phyloP scores from a whole-genome alignment of 1,284 basidiomycete genomes.

The Clitocybe nebularis region DNA sequence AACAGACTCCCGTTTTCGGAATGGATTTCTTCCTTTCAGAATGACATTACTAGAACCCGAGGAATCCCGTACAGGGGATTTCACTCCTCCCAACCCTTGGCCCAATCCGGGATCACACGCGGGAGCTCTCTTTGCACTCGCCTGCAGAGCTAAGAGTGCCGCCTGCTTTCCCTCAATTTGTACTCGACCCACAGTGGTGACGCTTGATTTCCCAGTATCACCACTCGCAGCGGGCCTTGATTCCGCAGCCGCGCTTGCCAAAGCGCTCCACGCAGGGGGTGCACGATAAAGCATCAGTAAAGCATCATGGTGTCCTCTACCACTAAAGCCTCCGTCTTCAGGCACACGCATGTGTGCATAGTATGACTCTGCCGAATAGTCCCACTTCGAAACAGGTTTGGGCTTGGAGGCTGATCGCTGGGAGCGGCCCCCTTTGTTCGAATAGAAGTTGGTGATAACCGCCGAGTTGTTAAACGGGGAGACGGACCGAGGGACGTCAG shows the following conservation, averaged over 20 bases:
- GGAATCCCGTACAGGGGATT: neutral
- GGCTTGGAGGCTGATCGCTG: constrained; percentile 3
- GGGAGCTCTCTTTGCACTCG: constrained; percentile 5
- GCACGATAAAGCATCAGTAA: constrained; percentile 41
- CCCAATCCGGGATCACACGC: neutral
- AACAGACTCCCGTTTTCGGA: constrained; percentile 13
- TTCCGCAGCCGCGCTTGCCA: constrained; percentile 11
- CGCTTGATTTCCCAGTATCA: neutral
- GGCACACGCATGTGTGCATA: constrained; percentile 14
- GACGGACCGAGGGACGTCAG: too few relatives aligned
- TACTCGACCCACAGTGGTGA: too few relatives aligned
- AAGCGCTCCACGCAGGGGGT: constrained; percentile 18
- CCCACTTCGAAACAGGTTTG: constrained; percentile 3
- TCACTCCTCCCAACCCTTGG: neutral
- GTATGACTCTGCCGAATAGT: constrained; percentile 14
- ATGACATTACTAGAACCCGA: neutral
- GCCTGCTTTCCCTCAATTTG: constrained; percentile 1
- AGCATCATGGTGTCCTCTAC: constrained; percentile 18
- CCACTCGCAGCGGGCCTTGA: neutral
- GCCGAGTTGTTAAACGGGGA: too few relatives aligned
- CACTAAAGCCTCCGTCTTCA: too few relatives aligned
- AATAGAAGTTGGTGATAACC: too few relatives aligned
- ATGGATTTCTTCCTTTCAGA: constrained; percentile 16
- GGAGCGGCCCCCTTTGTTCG: too few relatives aligned
- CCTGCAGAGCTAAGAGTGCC: constrained; percentile 5